These are phyloP conservation scores for Podila verticillata DNA, from an alignment of 192 early-diverging fungal genomes.

Conservation along the genomic window DNA sequence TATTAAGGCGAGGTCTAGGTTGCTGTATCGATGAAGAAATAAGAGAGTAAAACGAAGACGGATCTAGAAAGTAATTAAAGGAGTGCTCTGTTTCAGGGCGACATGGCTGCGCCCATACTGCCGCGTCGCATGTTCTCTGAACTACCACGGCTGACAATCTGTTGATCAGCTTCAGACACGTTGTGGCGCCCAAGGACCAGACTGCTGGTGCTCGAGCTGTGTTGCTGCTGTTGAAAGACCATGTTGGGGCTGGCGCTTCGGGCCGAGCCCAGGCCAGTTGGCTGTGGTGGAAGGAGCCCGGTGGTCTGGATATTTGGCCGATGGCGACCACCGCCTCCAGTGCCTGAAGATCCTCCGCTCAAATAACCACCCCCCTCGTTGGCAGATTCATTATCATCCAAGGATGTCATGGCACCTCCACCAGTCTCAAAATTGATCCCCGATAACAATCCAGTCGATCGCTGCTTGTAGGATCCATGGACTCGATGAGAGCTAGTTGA, in stretches of 20 bases:
- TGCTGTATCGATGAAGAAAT: background rate
- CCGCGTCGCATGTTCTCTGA: slow-evolving; percentile 39
- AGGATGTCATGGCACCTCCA: slow-evolving; percentile 42
- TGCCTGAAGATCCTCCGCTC: slow-evolving; percentile 24
- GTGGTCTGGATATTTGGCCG: slow-evolving; percentile 14
- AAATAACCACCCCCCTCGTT: slow-evolving; percentile 30
- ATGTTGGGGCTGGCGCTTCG: slow-evolving; percentile 36
- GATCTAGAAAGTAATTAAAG: background rate
- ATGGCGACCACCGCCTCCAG: slow-evolving; percentile 1
- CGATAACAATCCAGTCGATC: slow-evolving; percentile 27
- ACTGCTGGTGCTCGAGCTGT: slow-evolving; percentile 38
- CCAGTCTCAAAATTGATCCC: slow-evolving; percentile 43
- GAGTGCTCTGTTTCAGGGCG: background rate
- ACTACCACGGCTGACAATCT: slow-evolving; percentile 37
- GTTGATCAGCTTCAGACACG: slow-evolving; percentile 43
- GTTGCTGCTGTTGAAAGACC: slow-evolving; percentile 27
- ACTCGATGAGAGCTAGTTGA: slow-evolving; percentile 9
- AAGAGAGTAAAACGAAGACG: background rate
- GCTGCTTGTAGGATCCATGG: slow-evolving; percentile 35
- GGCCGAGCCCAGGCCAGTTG: background rate
- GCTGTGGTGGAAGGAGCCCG: background rate
- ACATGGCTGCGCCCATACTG: slow-evolving; percentile 28
- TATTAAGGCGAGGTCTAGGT: no score
- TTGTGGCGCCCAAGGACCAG: slow-evolving; percentile 40
- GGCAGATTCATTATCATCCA: slow-evolving; percentile 40